Percentiles rank a stretch among this genome's conserved stretches.
These are phyloP conservation scores for Nelumbo lutea DNA, from an alignment of 164 flowering plant species.

Conservation along the genomic window DNA sequence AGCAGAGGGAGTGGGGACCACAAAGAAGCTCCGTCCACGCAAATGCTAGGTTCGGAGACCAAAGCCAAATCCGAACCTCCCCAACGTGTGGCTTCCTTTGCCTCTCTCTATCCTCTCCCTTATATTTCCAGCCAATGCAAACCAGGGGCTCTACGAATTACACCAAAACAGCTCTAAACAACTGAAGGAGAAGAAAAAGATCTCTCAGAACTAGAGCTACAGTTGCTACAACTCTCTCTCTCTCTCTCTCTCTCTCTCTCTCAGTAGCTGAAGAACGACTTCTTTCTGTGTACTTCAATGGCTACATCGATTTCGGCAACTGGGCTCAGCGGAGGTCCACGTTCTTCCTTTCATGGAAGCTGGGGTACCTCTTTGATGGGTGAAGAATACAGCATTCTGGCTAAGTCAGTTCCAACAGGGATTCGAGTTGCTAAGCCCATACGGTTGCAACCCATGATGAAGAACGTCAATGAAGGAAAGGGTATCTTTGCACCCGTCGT, in stretches of 20 bases:
- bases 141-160: conserved; percentile 34
- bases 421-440: conserved; percentile 43
- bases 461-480: conserved; percentile 90
- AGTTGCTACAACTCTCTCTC: neutral
- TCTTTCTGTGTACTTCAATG: conserved; percentile 27
- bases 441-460: conserved; percentile 57
- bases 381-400: conserved; percentile 42
- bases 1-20: neutral
- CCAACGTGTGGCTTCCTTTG: conserved; percentile 36
- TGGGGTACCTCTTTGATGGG: conserved; percentile 54
- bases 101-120: conserved; percentile 8
- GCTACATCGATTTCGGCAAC: conserved; percentile 56
- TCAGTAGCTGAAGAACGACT: neutral
- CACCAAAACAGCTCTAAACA: conserved; percentile 17
- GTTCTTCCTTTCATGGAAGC: conserved; percentile 51
- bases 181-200: neutral
- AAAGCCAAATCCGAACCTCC: conserved; percentile 10
- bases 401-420: conserved; percentile 25
- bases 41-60: neutral
- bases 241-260: no score
- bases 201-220: no score
- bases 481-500: conserved; percentile 86
- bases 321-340: conserved; percentile 34
- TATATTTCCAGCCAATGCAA: conserved; percentile 20
- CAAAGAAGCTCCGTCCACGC: neutral